A percentile compares a stretch with the other conserved stretches of the same genome.
phyloP scores from a whole-genome alignment of 2,329 filamentous ascomycete species.

The Neofusicoccum cordaticola region DNA sequence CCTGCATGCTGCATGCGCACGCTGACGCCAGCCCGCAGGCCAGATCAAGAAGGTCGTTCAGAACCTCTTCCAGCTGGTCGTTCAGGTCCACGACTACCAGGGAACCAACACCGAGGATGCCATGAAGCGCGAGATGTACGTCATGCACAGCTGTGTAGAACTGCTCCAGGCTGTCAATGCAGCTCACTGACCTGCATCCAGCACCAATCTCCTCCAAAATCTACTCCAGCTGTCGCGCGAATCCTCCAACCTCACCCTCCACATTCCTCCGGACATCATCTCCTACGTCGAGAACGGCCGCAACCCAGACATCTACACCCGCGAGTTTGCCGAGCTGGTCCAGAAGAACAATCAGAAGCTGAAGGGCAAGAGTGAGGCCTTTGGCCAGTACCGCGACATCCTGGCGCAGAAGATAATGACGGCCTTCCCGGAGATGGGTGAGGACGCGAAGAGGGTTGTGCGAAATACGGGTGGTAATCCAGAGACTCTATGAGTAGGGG shows the following conservation, averaged over 20 bases:
- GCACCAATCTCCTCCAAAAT: conserved; percentile 46
- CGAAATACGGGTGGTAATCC: conserved; percentile 40
- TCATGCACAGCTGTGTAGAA: too few species aligned
- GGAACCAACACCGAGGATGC: conserved; percentile 56
- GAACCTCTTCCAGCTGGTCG: conserved; percentile 58
- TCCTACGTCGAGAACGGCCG: conserved; percentile 61
- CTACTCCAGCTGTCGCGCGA: conserved; percentile 53
- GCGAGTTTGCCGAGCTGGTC: conserved; percentile 63
- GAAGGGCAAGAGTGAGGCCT: conserved; percentile 60
- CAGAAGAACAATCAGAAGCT: conserved; percentile 62
- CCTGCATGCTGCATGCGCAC: not conserved
- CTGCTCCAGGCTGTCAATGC: not conserved
- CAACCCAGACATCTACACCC: conserved; percentile 66
- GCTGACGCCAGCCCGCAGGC: conserved; percentile 30
- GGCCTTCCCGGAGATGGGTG: conserved; percentile 56
- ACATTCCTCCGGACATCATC: conserved; percentile 60
- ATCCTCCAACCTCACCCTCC: conserved; percentile 49
- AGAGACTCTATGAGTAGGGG: not conserved
- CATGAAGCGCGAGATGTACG: conserved; percentile 58
- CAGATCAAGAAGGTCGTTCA: conserved; percentile 61
- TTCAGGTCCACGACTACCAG: conserved; percentile 60
- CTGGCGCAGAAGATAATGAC: conserved; percentile 57
- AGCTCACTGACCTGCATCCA: not conserved
- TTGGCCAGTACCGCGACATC: conserved; percentile 57
- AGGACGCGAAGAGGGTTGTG: conserved; percentile 53